Percentiles rank a stretch among this genome's conserved stretches.
Conservation (phyloP, 2,329 filamentous ascomycete species). For the Ophiocordyceps sinensis region DNA sequence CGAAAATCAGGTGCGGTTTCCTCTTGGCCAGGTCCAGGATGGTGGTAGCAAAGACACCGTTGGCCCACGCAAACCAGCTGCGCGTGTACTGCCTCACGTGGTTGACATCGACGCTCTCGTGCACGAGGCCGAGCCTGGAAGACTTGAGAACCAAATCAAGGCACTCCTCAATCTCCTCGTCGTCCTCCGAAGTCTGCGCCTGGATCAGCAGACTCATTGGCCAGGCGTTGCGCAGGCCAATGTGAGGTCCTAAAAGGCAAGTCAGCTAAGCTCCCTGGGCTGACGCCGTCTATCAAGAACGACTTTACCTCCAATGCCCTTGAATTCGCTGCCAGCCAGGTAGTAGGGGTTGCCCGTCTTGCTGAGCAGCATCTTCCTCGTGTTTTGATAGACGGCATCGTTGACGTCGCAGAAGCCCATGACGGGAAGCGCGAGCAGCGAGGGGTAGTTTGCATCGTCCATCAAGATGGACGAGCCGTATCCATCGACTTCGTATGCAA, state of each 20-base stretch:
- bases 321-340: constrained; percentile 60
- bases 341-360: constrained; percentile 79
- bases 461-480: constrained; percentile 72
- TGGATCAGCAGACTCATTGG: constrained; percentile 91
- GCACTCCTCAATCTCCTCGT: constrained; percentile 64
- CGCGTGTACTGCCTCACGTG: constrained; percentile 53
- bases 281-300: not conserved
- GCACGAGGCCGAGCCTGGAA: constrained; percentile 65
- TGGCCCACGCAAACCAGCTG: constrained; percentile 97
- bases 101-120: constrained; percentile 85
- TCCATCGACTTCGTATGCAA: constrained; percentile 79
- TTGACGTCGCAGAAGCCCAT: constrained; percentile 56
- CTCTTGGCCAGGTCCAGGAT: constrained; percentile 78
- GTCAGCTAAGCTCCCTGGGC: not conserved
- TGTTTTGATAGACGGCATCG: constrained; percentile 73
- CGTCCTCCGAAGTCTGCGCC: constrained; percentile 74
- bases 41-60: constrained; percentile 87
- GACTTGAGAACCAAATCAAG: constrained; percentile 62
- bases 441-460: constrained; percentile 83
- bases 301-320: constrained; percentile 71
- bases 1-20: constrained; percentile 81
- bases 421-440: constrained; percentile 61
- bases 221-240: constrained; percentile 86
- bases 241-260: constrained; percentile 35
- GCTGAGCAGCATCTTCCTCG: constrained; percentile 60